phyloP scores from a whole-genome alignment of 768 basidiomycete species.

The Terana coerulea region DNA sequence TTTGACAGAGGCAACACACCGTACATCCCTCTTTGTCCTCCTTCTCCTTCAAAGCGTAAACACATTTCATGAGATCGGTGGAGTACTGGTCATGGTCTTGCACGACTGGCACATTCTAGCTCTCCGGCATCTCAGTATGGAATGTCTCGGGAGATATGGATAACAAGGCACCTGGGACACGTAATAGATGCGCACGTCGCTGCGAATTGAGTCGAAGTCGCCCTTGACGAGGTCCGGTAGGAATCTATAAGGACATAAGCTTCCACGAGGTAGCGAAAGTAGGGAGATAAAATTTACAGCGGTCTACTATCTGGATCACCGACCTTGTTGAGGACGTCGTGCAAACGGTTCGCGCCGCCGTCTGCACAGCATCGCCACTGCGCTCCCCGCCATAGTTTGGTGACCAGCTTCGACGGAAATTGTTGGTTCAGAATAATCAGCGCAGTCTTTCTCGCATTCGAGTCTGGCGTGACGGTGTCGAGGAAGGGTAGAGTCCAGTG shows the following conservation, averaged over 20 bases:
- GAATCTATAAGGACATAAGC: conserved; percentile 47
- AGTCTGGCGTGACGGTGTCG: background rate
- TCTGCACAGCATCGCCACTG: conserved; percentile 46
- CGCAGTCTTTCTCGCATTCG: conserved; percentile 31
- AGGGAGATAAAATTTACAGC: too few species aligned
- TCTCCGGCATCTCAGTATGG: background rate
- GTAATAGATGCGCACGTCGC: conserved; percentile 74
- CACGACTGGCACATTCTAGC: conserved; percentile 63
- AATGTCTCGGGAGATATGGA: background rate
- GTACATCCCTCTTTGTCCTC: conserved; percentile 41
- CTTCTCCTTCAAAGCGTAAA: conserved; percentile 54
- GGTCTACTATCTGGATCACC: too few species aligned
- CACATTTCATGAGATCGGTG: conserved; percentile 97
- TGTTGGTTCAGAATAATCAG: conserved; percentile 92
- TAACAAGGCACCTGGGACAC: conserved; percentile 42
- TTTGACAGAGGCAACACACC: conserved; percentile 31
- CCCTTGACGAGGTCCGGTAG: conserved; percentile 88
- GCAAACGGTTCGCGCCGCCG: conserved; percentile 60
- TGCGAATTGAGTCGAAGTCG: conserved; percentile 84
- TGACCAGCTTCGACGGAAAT: conserved; percentile 61
- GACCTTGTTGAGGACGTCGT: conserved; percentile 43
- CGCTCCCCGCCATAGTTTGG: conserved; percentile 42
- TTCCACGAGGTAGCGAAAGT: too few species aligned
- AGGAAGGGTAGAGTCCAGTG: conserved; percentile 15
- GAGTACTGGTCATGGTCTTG: conserved; percentile 73